These are phyloP conservation scores for Fusarium scirpi DNA, from an alignment of 2,329 filamentous ascomycete genomes.

Conservation along the genomic window DNA sequence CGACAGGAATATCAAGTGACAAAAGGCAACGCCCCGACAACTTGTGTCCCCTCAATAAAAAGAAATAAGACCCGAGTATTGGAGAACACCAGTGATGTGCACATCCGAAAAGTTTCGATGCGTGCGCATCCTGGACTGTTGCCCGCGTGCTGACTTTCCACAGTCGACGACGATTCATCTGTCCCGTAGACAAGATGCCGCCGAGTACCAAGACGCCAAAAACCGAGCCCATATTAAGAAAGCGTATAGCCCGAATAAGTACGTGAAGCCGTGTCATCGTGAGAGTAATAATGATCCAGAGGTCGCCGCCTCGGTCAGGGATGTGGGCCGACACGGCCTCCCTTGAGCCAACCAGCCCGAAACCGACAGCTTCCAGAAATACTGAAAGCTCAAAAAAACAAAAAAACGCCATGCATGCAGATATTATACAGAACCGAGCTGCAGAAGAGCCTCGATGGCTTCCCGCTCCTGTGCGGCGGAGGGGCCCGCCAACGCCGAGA, in stretches of 20 bases:
- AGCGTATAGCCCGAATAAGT: constrained; percentile 23
- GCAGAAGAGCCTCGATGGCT: constrained; percentile 82
- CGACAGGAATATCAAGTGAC: constrained; percentile 34
- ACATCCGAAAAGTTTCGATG: constrained; percentile 17
- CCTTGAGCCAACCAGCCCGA: constrained; percentile 48
- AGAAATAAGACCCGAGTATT: constrained; percentile 32
- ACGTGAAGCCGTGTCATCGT: constrained; percentile 51
- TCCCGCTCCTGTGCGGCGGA: constrained; percentile 81
- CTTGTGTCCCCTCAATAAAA: constrained; percentile 36
- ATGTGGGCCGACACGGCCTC: constrained; percentile 49
- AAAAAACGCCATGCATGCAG: constrained; percentile 67
- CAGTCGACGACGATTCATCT: constrained; percentile 31
- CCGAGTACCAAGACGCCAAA: constrained; percentile 43
- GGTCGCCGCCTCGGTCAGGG: constrained; percentile 50
- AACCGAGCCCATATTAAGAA: constrained; percentile 35
- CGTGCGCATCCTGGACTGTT: constrained; percentile 9
- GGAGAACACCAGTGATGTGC: constrained; percentile 3
- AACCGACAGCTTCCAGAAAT: constrained; percentile 41
- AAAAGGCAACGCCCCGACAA: constrained; percentile 18
- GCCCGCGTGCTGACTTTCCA: constrained; percentile 25
- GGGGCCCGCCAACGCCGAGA: constrained; percentile 63
- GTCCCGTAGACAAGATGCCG: constrained; percentile 27
- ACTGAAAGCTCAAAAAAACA: constrained; percentile 30
- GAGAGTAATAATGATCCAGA: constrained; percentile 46
- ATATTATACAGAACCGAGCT: constrained; percentile 82